phyloP scores from a whole-genome alignment of 345 rosid genomes.

The Conringia planisiliqua region DNA sequence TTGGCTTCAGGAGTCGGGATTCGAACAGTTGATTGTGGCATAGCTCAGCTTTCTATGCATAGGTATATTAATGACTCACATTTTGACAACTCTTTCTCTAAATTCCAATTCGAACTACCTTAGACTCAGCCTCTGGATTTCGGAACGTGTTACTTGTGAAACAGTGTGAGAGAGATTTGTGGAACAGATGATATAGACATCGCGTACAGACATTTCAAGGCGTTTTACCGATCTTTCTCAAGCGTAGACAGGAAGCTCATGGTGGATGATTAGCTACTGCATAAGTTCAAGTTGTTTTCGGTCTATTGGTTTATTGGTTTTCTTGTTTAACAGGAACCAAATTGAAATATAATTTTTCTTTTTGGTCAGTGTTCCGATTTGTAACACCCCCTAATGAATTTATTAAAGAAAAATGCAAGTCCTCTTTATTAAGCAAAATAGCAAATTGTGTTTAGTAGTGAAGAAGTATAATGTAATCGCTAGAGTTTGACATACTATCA shows the following conservation, averaged over 20 bases:
- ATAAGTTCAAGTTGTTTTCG: background rate
- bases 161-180: conserved; percentile 85
- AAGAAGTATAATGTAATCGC: too few species aligned
- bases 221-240: conserved; percentile 70
- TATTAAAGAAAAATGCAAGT: background rate
- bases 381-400: background rate
- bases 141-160: conserved; percentile 6
- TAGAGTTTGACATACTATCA: too few species aligned
- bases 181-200: conserved; percentile 80
- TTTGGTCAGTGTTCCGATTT: background rate
- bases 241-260: conserved; percentile 60
- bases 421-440: too few species aligned
- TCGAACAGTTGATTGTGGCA: conserved; percentile 91
- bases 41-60: conserved; percentile 97
- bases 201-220: conserved; percentile 90
- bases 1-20: conserved; percentile 92
- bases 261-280: conserved; percentile 42
- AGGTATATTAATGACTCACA: conserved; percentile 43
- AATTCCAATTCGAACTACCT: background rate
- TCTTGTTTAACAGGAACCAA: background rate
- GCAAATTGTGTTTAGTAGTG: too few species aligned
- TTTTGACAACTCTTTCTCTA: background rate
- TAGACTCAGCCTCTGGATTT: background rate
- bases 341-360: background rate
- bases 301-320: background rate